A percentile compares a stretch with the other conserved stretches of the same genome.
Evolutionary conservation across 2,329 filamentous ascomycete genomes (phyloP).

Genomic region (Aspergillus brasiliensis): DNA sequence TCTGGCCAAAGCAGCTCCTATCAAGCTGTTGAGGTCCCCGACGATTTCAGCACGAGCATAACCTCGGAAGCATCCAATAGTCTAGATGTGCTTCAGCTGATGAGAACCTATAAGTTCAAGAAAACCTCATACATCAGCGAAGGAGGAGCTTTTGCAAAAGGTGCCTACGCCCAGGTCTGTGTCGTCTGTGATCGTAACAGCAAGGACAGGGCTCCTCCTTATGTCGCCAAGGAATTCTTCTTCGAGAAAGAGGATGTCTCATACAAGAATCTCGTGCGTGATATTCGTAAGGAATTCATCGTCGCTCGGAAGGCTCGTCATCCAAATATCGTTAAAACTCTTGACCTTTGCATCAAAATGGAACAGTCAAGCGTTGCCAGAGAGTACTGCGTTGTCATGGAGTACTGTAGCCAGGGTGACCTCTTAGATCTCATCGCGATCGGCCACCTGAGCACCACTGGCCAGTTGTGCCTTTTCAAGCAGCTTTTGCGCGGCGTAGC

Average conservation of each 20-base stretch:
- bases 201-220: constrained; percentile 53
- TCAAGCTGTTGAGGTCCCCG: not conserved
- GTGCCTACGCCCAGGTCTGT: constrained; percentile 78
- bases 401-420: constrained; percentile 82
- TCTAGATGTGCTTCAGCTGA: too few relatives aligned
- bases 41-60: not conserved
- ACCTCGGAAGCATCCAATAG: not conserved
- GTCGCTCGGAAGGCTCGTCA: constrained; percentile 84
- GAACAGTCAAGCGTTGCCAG: constrained; percentile 88
- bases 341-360: constrained; percentile 73
- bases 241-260: constrained; percentile 69
- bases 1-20: not conserved
- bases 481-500: constrained; percentile 79
- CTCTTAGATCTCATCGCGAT: constrained; percentile 74
- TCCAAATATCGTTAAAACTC: constrained; percentile 81
- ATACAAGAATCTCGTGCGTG: constrained; percentile 75
- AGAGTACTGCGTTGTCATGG: constrained; percentile 97
- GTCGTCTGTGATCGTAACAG: constrained; percentile 72
- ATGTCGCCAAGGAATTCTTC: constrained; percentile 90
- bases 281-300: constrained; percentile 88
- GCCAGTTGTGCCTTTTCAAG: constrained; percentile 85
- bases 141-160: constrained; percentile 67
- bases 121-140: not conserved
- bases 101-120: not conserved
- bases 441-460: constrained; percentile 66